phyloP scores from a whole-genome alignment of 140 eudicot species.

The Senecio squalidus region DNA sequence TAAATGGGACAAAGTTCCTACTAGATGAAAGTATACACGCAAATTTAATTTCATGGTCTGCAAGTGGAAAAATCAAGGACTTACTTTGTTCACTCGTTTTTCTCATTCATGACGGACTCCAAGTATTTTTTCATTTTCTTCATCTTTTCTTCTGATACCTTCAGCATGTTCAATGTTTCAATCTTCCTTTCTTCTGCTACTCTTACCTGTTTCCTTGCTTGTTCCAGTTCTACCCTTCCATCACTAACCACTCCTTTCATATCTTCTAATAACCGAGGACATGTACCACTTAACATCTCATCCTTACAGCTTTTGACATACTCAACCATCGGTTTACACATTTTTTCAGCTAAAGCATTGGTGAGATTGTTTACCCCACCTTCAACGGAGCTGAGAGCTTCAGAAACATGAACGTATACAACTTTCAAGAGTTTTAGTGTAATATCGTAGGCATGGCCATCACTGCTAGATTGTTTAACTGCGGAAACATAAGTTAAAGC shows the following conservation, averaged over 20 bases:
- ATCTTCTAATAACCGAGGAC: conserved; percentile 49
- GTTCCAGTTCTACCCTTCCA: conserved; percentile 49
- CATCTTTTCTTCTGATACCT: conserved; percentile 49
- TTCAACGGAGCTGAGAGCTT: conserved; percentile 52
- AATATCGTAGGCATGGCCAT: conserved; percentile 25
- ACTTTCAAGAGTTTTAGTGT: conserved; percentile 49
- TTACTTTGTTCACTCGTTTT: conserved; percentile 46
- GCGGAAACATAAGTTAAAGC: conserved; percentile 40
- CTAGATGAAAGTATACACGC: neutral
- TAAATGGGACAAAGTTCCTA: neutral
- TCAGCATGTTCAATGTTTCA: conserved; percentile 44
- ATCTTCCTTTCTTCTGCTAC: conserved; percentile 49
- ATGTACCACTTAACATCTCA: conserved; percentile 51
- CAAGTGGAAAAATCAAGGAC: conserved; percentile 8
- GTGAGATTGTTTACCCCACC: conserved; percentile 53
- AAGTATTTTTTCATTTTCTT: conserved; percentile 33
- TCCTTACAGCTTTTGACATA: conserved; percentile 46
- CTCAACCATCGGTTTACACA: conserved; percentile 64
- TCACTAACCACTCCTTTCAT: conserved; percentile 46
- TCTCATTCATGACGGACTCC: conserved; percentile 21
- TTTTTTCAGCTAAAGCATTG: conserved; percentile 34
- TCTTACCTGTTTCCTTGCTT: conserved; percentile 38
- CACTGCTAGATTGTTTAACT: conserved; percentile 41
- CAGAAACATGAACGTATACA: conserved; percentile 33
- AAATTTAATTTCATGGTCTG: neutral